A percentile compares a stretch with the other conserved stretches of the same genome.
Conservation (phyloP, 106 monocot species). For the Phalaenopsis aphrodite region DNA sequence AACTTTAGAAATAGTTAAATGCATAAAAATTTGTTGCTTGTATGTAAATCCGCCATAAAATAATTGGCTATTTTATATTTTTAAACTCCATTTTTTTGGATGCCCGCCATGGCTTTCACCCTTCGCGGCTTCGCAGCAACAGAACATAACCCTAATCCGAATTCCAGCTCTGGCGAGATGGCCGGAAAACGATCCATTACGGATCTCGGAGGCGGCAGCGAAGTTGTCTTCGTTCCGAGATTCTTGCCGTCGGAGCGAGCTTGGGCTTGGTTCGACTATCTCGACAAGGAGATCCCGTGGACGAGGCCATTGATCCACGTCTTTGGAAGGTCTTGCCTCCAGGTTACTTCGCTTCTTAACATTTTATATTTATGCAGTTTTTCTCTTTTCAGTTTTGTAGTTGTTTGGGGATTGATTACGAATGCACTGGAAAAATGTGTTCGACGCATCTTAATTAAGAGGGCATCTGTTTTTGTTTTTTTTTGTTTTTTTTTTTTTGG, state of each 20-base stretch:
- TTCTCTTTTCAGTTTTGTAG: neutral
- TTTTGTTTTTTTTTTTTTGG: no score
- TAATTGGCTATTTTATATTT: no score
- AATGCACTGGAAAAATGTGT: neutral
- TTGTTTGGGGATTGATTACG: neutral
- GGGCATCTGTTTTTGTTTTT: no score
- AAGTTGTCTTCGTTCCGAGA: slow-evolving; percentile 38
- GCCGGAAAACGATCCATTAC: slow-evolving; percentile 1
- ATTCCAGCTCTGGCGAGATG: neutral
- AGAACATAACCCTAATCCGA: slow-evolving; percentile 27
- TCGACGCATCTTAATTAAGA: neutral
- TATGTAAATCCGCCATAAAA: no score
- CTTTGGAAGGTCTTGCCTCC: slow-evolving; percentile 60
- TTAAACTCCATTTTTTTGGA: neutral
- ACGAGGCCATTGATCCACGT: slow-evolving; percentile 49
- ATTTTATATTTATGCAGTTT: neutral
- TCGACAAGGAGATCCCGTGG: slow-evolving; percentile 68
- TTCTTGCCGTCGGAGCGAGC: slow-evolving; percentile 42
- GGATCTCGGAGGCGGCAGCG: slow-evolving; percentile 55
- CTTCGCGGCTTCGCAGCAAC: slow-evolving; percentile 6
- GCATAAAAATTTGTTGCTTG: no score
- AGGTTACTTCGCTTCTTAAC: slow-evolving; percentile 23
- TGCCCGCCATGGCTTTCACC: slow-evolving; percentile 11
- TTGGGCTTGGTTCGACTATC: slow-evolving; percentile 47
- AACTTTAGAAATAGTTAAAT: no score